Percentiles rank a stretch among this genome's conserved stretches.
phyloP scores from a whole-genome alignment of 768 basidiomycete species.

The Cyathus striatus region DNA sequence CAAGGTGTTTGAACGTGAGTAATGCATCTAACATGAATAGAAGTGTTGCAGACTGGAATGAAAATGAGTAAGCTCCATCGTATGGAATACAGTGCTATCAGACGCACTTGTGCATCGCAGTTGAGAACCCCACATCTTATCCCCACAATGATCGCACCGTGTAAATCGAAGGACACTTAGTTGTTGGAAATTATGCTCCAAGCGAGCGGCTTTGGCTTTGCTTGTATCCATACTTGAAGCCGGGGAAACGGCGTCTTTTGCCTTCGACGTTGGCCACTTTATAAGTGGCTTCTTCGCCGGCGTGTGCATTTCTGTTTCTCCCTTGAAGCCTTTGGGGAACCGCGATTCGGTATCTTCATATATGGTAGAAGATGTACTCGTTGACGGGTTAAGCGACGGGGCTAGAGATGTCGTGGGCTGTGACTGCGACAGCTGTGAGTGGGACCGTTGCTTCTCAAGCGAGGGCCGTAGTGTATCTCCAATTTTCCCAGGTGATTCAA shows the following conservation, averaged over 20 bases:
- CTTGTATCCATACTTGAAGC: slow-evolving; percentile 23
- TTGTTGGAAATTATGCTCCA: slow-evolving; percentile 86
- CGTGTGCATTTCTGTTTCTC: slow-evolving; percentile 42
- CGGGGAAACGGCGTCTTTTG: slow-evolving; percentile 37
- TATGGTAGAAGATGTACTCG: slow-evolving; percentile 37
- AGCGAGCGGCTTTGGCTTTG: slow-evolving; percentile 31
- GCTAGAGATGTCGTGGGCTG: slow-evolving; percentile 23
- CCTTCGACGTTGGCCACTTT: slow-evolving; percentile 64
- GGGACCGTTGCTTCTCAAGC: slow-evolving; percentile 20
- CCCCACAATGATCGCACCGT: slow-evolving; percentile 92
- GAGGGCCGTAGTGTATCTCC: slow-evolving; percentile 16
- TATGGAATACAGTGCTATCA: slow-evolving; percentile 1
- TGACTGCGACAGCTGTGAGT: slow-evolving; percentile 12
- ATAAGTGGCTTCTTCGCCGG: slow-evolving; percentile 55
- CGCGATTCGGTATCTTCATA: slow-evolving; percentile 46
- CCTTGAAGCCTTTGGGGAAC: slow-evolving; percentile 32
- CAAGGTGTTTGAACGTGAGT: slow-evolving; percentile 65
- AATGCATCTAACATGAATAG: slow-evolving; percentile 85
- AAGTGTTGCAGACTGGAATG: slow-evolving; percentile 68
- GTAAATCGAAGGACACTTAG: slow-evolving; percentile 84
- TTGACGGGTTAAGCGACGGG: slow-evolving; percentile 38
- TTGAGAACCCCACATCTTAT: slow-evolving; percentile 99
- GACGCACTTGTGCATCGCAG: slow-evolving; percentile 80
- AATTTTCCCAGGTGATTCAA: slow-evolving; percentile 27
- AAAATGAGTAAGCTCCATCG: slow-evolving; percentile 1